These are phyloP conservation scores for Trichosporon sp. DNA, from an alignment of 1,284 basidiomycete species.

Conservation along the genomic window DNA sequence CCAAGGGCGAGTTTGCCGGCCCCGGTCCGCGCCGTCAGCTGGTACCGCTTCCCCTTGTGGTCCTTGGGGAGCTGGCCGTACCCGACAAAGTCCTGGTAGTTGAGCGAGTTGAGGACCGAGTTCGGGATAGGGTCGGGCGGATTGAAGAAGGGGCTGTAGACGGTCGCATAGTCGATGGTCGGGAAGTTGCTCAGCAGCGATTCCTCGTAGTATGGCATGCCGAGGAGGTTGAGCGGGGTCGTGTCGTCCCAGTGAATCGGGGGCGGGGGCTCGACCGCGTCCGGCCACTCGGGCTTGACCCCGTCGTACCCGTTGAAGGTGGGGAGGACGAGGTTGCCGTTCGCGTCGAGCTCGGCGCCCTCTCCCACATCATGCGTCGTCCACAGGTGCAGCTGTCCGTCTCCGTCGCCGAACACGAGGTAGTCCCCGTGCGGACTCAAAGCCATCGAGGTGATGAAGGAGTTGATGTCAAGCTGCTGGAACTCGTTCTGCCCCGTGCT, in stretches of 20 bases:
- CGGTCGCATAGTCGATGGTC: conserved; percentile 51
- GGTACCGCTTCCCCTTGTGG: conserved; percentile 77
- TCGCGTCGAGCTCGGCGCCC: conserved; percentile 50
- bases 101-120: conserved; percentile 75
- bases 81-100: conserved; percentile 81
- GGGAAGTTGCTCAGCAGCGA: conserved; percentile 78
- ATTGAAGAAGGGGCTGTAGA: conserved; percentile 60
- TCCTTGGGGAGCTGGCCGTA: conserved; percentile 85
- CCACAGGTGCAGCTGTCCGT: conserved; percentile 82
- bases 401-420: conserved; percentile 87
- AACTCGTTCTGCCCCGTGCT: conserved; percentile 64
- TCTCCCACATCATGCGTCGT: conserved; percentile 72
- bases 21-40: conserved; percentile 58
- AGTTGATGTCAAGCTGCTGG: conserved; percentile 64
- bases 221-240: conserved; percentile 88
- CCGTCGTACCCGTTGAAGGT: conserved; percentile 86
- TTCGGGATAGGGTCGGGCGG: conserved; percentile 71
- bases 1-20: conserved; percentile 46
- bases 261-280: conserved; percentile 69
- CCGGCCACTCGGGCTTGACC: conserved; percentile 80
- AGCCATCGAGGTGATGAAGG: conserved; percentile 78
- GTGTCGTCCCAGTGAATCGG: conserved; percentile 77
- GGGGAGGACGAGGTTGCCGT: conserved; percentile 52
- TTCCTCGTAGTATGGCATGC: conserved; percentile 81
- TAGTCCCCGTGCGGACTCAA: conserved; percentile 86